Evolutionary conservation across 495 filamentous ascomycete genomes (phyloP).

Genomic region (Elaphomyces granulatus): DNA sequence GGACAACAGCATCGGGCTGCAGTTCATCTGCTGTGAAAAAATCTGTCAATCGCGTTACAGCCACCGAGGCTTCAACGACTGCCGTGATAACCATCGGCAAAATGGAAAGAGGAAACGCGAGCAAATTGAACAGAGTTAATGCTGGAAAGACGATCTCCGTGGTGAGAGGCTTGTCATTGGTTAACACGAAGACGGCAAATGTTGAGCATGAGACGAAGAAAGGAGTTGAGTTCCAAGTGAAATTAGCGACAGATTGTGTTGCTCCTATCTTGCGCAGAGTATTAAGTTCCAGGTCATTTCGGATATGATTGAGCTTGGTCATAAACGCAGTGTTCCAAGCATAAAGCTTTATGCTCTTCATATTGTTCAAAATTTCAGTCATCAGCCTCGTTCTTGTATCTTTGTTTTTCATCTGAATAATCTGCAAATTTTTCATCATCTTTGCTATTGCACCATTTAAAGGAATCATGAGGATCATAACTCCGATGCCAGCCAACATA

Average conservation of each 20-base stretch:
- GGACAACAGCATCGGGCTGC: conserved; percentile 65
- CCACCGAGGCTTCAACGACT: conserved; percentile 90
- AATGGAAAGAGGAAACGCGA: conserved; percentile 89
- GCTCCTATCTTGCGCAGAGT: conserved; percentile 94
- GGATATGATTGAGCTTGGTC: conserved; percentile 86
- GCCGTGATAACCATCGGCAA: conserved; percentile 97
- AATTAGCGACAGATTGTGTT: conserved; percentile 84
- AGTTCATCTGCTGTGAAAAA: conserved; percentile 84
- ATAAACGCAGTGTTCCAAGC: conserved; percentile 96
- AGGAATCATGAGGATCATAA: conserved; percentile 97
- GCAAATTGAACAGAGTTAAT: conserved; percentile 78
- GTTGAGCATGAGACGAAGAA: conserved; percentile 97
- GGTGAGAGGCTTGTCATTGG: conserved; percentile 62
- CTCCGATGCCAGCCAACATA: conserved; percentile 92
- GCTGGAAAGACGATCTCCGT: conserved; percentile 95
- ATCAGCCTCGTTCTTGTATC: conserved; percentile 85
- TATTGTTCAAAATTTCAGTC: conserved; percentile 97
- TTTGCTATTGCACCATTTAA: conserved; percentile 87
- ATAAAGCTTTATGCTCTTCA: conserved; percentile 98
- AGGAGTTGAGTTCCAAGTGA: conserved; percentile 98
- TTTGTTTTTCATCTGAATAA: conserved; percentile 98
- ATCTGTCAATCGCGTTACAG: conserved; percentile 69
- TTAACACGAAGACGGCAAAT: conserved; percentile 87
- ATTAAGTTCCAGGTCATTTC: conserved; percentile 89
- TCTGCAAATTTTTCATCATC: conserved; percentile 88